Evolutionary conservation across 2,329 filamentous ascomycete species (phyloP).

Genomic region (Tetracladium maxilliforme): DNA sequence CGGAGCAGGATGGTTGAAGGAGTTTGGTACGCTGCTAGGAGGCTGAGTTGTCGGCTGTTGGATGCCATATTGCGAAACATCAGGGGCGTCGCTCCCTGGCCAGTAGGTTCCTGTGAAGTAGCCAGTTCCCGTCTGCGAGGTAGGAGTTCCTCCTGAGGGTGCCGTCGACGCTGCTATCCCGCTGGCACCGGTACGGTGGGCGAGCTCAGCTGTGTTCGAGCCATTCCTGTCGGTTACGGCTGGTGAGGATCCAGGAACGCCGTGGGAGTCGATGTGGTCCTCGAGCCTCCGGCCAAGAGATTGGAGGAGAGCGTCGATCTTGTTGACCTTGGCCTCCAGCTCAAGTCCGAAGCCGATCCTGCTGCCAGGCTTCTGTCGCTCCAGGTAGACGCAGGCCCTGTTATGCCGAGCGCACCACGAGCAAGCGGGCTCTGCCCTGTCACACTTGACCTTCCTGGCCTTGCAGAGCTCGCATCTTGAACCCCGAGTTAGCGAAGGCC

Average conservation of each 20-base stretch:
- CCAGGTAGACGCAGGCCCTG: slow-evolving; percentile 52
- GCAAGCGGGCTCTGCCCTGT: slow-evolving; percentile 44
- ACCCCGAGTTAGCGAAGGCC: no score
- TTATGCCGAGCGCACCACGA: slow-evolving; percentile 58
- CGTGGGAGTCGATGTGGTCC: slow-evolving; percentile 19
- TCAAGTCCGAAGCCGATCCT: slow-evolving; percentile 47
- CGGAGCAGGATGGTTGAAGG: no score
- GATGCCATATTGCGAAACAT: no score
- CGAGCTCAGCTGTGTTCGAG: slow-evolving; percentile 4
- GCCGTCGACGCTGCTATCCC: no score
- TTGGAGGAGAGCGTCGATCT: slow-evolving; percentile 30
- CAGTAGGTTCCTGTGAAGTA: no score
- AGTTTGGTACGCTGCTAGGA: no score
- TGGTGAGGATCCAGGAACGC: slow-evolving; percentile 13
- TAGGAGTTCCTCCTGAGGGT: no score
- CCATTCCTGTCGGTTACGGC: slow-evolving; percentile 19
- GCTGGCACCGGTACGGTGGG: neutral
- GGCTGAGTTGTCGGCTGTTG: no score
- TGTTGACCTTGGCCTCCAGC: slow-evolving; percentile 38
- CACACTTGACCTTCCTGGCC: slow-evolving; percentile 27
- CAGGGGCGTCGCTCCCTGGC: no score
- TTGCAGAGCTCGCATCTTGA: no score
- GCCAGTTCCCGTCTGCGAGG: no score
- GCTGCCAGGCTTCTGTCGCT: slow-evolving; percentile 54
- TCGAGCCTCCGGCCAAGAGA: slow-evolving; percentile 25